Percentiles rank a stretch among this genome's conserved stretches.
These are phyloP conservation scores for Knoxia roxburghii DNA, from an alignment of 257 asterid genomes.

Conservation along the genomic window DNA sequence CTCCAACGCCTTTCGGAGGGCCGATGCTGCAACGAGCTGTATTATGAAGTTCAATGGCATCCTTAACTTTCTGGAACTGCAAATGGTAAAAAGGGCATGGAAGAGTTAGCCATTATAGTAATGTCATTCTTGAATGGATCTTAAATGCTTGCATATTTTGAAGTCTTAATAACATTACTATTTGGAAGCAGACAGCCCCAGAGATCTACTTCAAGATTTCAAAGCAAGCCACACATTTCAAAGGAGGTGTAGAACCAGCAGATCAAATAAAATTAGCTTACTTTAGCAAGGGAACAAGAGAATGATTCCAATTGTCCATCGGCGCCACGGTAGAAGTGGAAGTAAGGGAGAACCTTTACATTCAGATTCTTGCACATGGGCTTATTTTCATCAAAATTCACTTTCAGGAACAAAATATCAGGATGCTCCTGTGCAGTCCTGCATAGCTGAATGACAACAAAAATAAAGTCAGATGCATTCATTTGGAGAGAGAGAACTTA, in stretches of 20 bases:
- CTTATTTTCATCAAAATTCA: conserved; percentile 82
- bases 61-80: conserved; percentile 92
- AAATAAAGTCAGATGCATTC: conserved; percentile 1
- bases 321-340: conserved; percentile 95
- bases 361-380: conserved; percentile 89
- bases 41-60: conserved; percentile 68
- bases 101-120: neutral
- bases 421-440: conserved; percentile 69
- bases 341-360: conserved; percentile 87
- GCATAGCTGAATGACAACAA: conserved; percentile 53
- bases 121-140: neutral
- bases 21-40: conserved; percentile 92
- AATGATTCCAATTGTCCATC: conserved; percentile 90
- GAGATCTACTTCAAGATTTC: neutral
- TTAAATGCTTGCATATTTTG: too few species aligned
- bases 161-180: too few species aligned
- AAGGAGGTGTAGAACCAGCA: neutral
- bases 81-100: neutral
- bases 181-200: too few species aligned
- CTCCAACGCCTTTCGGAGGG: conserved; percentile 74
- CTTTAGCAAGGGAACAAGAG: conserved; percentile 93
- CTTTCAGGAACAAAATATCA: conserved; percentile 73
- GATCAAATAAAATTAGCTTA: conserved; percentile 25
- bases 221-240: neutral
- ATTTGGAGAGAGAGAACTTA: neutral